Evolutionary conservation across 257 asterid genomes (phyloP).

Genomic region (Mentha longifolia): DNA sequence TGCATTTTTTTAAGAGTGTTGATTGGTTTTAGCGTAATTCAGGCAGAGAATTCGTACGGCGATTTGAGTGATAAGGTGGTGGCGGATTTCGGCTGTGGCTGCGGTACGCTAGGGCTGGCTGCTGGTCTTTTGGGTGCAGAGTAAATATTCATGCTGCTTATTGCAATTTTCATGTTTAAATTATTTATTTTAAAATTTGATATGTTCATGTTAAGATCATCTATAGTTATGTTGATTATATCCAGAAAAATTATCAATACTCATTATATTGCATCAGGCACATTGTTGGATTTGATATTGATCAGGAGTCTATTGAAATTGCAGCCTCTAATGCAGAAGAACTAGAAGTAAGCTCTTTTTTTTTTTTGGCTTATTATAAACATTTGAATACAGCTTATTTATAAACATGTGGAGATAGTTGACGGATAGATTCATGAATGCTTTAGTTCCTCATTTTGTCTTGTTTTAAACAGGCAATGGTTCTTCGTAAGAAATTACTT

Average conservation of each 20-base stretch:
- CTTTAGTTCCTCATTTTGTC: neutral
- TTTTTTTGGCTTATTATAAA: slow-evolving; percentile 10
- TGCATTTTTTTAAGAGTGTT: neutral
- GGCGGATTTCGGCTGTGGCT: slow-evolving; percentile 98
- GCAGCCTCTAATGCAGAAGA: slow-evolving; percentile 82
- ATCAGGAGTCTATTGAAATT: slow-evolving; percentile 83
- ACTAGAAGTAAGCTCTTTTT: slow-evolving; percentile 60
- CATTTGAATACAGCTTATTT: too few species aligned
- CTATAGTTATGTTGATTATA: too few species aligned
- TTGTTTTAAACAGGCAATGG: neutral
- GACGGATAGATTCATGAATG: neutral
- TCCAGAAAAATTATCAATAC: slow-evolving; percentile 1
- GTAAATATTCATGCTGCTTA: slow-evolving; percentile 43
- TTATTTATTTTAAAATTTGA: neutral
- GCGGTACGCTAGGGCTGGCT: slow-evolving; percentile 93
- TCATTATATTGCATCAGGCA: slow-evolving; percentile 51
- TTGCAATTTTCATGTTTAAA: neutral
- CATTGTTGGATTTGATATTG: slow-evolving; percentile 80
- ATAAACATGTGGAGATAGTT: slow-evolving; percentile 14
- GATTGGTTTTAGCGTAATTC: slow-evolving; percentile 11
- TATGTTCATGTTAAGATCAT: neutral
- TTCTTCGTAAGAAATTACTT: neutral
- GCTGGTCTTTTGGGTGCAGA: slow-evolving; percentile 91
- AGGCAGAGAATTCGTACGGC: slow-evolving; percentile 92
- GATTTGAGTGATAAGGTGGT: slow-evolving; percentile 85